Evolutionary conservation across 2,329 filamentous ascomycete species (phyloP).

Genomic region (Diaporthe eres): DNA sequence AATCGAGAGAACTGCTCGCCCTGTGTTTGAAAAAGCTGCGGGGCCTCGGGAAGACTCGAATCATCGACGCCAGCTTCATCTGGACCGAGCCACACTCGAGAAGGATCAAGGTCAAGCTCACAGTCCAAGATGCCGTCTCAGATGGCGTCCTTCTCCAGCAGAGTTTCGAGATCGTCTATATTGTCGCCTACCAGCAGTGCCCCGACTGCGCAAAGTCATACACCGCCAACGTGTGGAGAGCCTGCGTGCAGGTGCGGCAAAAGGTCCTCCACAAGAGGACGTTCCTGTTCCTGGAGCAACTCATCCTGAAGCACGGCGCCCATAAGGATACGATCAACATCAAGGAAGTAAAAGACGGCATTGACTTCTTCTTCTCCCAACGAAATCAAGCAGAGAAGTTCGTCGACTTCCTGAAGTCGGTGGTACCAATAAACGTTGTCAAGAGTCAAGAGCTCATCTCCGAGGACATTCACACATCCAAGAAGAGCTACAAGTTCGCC

Average conservation of each 20-base stretch:
- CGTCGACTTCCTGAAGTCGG: slow-evolving; percentile 83
- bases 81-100: slow-evolving; percentile 99
- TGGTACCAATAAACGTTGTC: slow-evolving; percentile 74
- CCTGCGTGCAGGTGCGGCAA: slow-evolving; percentile 93
- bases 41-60: slow-evolving; percentile 89
- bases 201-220: slow-evolving; percentile 96
- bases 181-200: slow-evolving; percentile 93
- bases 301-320: slow-evolving; percentile 94
- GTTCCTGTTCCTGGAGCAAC: slow-evolving; percentile 83
- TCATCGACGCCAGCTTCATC: slow-evolving; percentile 96
- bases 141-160: slow-evolving; percentile 84
- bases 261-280: slow-evolving; percentile 95
- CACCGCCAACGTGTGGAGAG: slow-evolving; percentile 95
- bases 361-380: slow-evolving; percentile 95
- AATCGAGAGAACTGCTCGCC: slow-evolving; percentile 93
- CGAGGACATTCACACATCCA: slow-evolving; percentile 90
- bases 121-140: slow-evolving; percentile 80
- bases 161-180: slow-evolving; percentile 93
- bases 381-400: slow-evolving; percentile 88
- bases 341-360: slow-evolving; percentile 91
- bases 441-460: slow-evolving; percentile 82
- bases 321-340: slow-evolving; percentile 97
- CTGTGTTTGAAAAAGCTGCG: slow-evolving; percentile 90
- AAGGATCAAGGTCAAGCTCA: slow-evolving; percentile 94
- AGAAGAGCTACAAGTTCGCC: slow-evolving; percentile 94